A percentile compares a stretch with the other conserved stretches of the same genome.
Evolutionary conservation across 2,329 filamentous ascomycete species (phyloP).

Genomic region (Neonectria coccinea): DNA sequence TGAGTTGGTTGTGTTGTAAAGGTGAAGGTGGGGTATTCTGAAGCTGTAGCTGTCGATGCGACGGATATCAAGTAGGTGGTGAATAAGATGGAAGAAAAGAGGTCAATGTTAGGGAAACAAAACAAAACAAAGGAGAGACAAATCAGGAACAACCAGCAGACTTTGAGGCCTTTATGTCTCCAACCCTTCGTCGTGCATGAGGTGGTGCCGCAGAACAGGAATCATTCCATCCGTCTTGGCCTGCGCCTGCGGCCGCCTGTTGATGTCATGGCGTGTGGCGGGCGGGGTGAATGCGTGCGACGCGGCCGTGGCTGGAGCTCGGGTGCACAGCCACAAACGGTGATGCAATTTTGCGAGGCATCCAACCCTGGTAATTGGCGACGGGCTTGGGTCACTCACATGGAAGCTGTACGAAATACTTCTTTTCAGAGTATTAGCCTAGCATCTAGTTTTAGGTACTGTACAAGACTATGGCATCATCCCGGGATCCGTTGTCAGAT

Average conservation of each 20-base stretch:
- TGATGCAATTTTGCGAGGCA: conserved; percentile 21
- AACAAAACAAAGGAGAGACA: not conserved
- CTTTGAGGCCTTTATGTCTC: conserved; percentile 2
- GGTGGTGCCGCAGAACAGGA: conserved; percentile 30
- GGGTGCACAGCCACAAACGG: conserved; percentile 37
- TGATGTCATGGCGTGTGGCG: conserved; percentile 43
- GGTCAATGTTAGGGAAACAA: not conserved
- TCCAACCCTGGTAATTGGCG: conserved; percentile 2
- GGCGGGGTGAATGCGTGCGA: conserved; percentile 24
- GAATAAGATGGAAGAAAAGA: not conserved
- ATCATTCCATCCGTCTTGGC: conserved; percentile 4
- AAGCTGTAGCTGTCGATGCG: not conserved
- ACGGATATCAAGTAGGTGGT: not conserved
- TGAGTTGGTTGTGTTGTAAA: conserved; percentile 1
- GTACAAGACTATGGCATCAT: not conserved
- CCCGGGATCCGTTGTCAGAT: not conserved
- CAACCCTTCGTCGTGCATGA: not conserved
- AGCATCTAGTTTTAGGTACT: not conserved
- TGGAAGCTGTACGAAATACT: not conserved
- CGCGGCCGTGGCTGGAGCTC: conserved; percentile 30
- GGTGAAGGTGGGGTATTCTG: conserved; percentile 13
- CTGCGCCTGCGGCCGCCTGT: conserved; percentile 26
- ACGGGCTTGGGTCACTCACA: not conserved
- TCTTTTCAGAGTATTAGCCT: not conserved
- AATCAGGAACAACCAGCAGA: not conserved